Percentiles rank a stretch among this genome's conserved stretches.
Conservation (phyloP, 192 early-diverging fungal species). For the Coemansia sp. region DNA sequence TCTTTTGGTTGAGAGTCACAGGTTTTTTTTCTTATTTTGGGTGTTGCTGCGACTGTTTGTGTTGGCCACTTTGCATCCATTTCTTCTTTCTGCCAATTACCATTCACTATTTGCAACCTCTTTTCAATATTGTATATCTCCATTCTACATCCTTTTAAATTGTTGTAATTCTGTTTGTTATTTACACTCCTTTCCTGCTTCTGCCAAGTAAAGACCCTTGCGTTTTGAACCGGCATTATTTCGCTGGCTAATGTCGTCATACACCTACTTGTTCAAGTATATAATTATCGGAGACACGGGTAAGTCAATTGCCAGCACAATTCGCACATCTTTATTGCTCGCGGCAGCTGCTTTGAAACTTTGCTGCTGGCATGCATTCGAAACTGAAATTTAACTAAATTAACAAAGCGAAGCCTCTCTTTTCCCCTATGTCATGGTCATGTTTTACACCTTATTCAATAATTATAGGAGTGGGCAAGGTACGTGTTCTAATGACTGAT, state of each 20-base stretch:
- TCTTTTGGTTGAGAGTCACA: not conserved
- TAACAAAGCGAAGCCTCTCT: not conserved
- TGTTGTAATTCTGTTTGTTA: conserved; percentile 6
- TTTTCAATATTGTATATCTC: not conserved
- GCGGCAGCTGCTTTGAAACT: not conserved
- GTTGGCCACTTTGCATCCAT: too few relatives aligned
- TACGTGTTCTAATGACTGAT: not conserved
- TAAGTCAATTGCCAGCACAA: conserved; percentile 9
- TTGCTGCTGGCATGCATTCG: not conserved
- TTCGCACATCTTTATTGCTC: not conserved
- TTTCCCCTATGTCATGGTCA: too few relatives aligned
- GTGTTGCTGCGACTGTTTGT: not conserved
- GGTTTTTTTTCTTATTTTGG: not conserved
- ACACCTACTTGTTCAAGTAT: conserved; percentile 65
- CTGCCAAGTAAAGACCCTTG: not conserved
- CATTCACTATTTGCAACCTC: not conserved
- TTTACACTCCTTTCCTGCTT: not conserved
- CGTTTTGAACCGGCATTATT: not conserved
- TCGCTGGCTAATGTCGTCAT: conserved; percentile 36
- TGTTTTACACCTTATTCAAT: not conserved
- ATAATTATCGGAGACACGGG: conserved; percentile 83
- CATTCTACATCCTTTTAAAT: conserved; percentile 3
- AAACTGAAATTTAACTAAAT: not conserved
- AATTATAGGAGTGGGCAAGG: conserved; percentile 72
- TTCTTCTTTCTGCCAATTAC: conserved; percentile 1